Conservation (phyloP, 2,329 filamentous ascomycete species). For the Claviceps quebecensis region DNA sequence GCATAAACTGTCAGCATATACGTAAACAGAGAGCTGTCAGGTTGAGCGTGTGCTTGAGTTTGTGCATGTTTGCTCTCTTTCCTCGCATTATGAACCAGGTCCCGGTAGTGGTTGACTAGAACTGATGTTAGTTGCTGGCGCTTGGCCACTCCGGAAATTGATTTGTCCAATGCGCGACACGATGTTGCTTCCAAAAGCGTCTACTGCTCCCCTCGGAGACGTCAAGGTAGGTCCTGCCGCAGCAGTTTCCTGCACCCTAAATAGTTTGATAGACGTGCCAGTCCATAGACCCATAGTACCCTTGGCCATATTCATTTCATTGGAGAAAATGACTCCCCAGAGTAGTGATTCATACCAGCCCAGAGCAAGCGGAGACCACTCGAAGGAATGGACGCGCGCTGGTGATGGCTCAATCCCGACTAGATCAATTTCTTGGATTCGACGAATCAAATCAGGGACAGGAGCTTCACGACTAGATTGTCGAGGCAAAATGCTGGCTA, state of each 20-base stretch:
- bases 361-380: conserved; percentile 80
- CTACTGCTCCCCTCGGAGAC: conserved; percentile 78
- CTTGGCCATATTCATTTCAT: conserved; percentile 75
- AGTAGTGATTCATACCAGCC: conserved; percentile 94
- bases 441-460: conserved; percentile 32
- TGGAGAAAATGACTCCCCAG: conserved; percentile 85
- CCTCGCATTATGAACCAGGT: conserved; percentile 1
- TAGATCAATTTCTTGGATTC: conserved; percentile 47
- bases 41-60: too few relatives aligned
- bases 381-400: conserved; percentile 73
- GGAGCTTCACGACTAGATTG: conserved; percentile 30
- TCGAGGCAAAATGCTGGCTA: conserved; percentile 42
- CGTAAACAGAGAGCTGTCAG: neutral
- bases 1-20: neutral
- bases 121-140: conserved; percentile 7
- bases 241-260: conserved; percentile 76
- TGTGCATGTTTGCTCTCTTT: neutral
- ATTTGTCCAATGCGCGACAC: conserved; percentile 75
- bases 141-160: conserved; percentile 44
- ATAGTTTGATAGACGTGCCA: conserved; percentile 74
- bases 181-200: conserved; percentile 82
- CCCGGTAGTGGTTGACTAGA: conserved; percentile 7
- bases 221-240: conserved; percentile 67
- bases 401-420: conserved; percentile 61
- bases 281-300: conserved; percentile 92